These are phyloP conservation scores for Phytophthora quininea DNA, from an alignment of 352 stramenopile species.

Conservation along the genomic window DNA sequence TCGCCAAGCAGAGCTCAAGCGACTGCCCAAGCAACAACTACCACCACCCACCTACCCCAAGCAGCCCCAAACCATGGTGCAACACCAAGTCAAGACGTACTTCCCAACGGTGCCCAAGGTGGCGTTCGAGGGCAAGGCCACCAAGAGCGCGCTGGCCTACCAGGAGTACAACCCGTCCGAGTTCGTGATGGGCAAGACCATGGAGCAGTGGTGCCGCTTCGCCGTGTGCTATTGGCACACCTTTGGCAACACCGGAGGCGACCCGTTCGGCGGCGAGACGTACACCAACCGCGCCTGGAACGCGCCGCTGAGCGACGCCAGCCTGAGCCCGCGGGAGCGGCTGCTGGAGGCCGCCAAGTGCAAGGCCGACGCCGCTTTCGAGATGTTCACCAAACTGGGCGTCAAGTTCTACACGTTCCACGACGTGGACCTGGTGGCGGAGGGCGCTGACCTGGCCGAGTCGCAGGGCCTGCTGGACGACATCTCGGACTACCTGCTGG, in stretches of 20 bases:
- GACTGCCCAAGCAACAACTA: neutral
- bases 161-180: conserved; percentile 82
- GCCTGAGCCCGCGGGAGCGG: conserved; percentile 49
- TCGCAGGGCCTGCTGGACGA: conserved; percentile 39
- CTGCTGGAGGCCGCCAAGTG: conserved; percentile 65
- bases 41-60: neutral
- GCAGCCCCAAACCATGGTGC: conserved; percentile 20
- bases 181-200: conserved; percentile 77
- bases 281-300: conserved; percentile 57
- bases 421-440: conserved; percentile 78
- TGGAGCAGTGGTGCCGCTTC: conserved; percentile 73
- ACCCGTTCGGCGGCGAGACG: conserved; percentile 44
- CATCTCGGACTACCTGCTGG: conserved; percentile 38
- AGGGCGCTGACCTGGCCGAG: conserved; percentile 61
- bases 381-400: conserved; percentile 84
- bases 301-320: conserved; percentile 17
- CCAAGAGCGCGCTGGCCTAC: conserved; percentile 64
- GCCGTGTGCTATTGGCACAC: conserved; percentile 72
- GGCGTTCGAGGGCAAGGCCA: conserved; percentile 55
- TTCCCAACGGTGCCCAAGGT: conserved; percentile 70
- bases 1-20: conserved; percentile 16
- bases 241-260: conserved; percentile 39
- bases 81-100: conserved; percentile 47
- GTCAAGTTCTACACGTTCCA: conserved; percentile 85
- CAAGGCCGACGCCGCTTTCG: conserved; percentile 75